A percentile compares a stretch with the other conserved stretches of the same genome.
Evolutionary conservation across 139 green algal genomes (phyloP).

Genomic region (Chlorella sorokiniana): DNA sequence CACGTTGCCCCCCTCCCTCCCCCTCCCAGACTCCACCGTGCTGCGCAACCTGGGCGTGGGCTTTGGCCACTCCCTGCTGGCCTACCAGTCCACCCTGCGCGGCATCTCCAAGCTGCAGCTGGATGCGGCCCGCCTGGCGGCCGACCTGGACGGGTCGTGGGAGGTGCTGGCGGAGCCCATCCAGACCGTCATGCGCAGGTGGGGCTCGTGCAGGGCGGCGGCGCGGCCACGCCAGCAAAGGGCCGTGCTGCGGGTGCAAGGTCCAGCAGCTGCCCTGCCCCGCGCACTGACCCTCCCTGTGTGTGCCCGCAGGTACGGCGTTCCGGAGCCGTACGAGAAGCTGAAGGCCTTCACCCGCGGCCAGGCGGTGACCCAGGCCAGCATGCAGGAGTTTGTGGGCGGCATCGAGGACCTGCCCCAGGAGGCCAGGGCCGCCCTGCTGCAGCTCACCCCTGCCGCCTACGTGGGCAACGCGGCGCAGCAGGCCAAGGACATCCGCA

Average conservation of each 20-base stretch:
- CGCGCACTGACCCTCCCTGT: background rate
- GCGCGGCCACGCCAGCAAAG: no score
- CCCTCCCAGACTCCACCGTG: constrained; percentile 93
- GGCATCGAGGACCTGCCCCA: constrained; percentile 76
- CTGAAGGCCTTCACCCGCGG: constrained; percentile 97
- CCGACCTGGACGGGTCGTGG: constrained; percentile 85
- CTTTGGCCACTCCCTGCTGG: constrained; percentile 88
- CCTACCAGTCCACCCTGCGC: constrained; percentile 83
- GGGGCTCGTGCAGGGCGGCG: background rate
- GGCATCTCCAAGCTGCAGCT: constrained; percentile 95
- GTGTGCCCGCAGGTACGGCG: constrained; percentile 69
- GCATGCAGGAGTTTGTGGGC: constrained; percentile 83
- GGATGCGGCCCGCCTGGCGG: constrained; percentile 59
- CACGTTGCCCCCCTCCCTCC: background rate
- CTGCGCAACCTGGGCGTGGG: constrained; percentile 96
- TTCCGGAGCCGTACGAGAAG: constrained; percentile 98
- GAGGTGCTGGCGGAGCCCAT: constrained; percentile 98
- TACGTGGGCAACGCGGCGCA: constrained; percentile 95
- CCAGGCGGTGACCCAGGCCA: constrained; percentile 71
- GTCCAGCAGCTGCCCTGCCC: no score
- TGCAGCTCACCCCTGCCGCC: constrained; percentile 76
- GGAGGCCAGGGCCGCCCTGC: constrained; percentile 70
- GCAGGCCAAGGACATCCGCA: constrained; percentile 63
- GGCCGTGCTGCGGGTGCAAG: background rate
- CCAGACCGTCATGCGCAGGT: constrained; percentile 93